Base-by-base conservation (phyloP, 2,329 filamentous ascomycete genomes). In the Fusarium torulosum region DNA sequence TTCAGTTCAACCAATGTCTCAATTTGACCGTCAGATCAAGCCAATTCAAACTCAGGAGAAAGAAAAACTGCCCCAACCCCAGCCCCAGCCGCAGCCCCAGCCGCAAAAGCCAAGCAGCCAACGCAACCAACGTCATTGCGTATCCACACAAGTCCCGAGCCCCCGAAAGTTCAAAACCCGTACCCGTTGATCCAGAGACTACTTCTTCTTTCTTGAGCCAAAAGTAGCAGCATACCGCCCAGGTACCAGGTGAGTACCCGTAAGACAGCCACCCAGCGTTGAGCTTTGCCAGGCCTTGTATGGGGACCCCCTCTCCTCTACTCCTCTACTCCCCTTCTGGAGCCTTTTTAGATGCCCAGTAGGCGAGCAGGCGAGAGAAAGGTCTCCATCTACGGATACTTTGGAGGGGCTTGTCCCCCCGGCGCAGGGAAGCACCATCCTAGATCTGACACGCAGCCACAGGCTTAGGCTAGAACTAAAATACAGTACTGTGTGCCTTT, bases 401-500 rank as follows among this genome's bases (percentile, higher is more conserved):
- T 54, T 27, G 27, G 45, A 49, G 49, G 66, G 59, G 52, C 61
- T 63, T 71, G 51, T 67, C 58, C 57, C 47, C 49, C 61, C 47
- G 40, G 66, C 59, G 62, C 70, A 74, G 70, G 70, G 70, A 69
- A 71, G 69, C 66, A 67, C 70, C 64, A 67, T 73, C 61, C 63
- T 57, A 72, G 70, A 74, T 74, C 72, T 74, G 72, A 74, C 72
- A 74, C 72, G 72, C 67, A 67, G 72, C 70, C 66, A 71, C 72
- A 35, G 50, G 23, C 50, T 44, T 35, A 33, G 20, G 19, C 37
- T 53, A 53, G 64, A 54, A 27, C 65, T 68, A 68, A 68, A 60
- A 55, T 68, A 62, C 66, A 63, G 66, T 63, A 62, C 66, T 67
- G 66, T 63, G 53, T 63, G 67, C 50, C 53, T 43, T 69, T 63